Conservation (phyloP, 2,329 filamentous ascomycete species). For the Verruconis gallopava region DNA sequence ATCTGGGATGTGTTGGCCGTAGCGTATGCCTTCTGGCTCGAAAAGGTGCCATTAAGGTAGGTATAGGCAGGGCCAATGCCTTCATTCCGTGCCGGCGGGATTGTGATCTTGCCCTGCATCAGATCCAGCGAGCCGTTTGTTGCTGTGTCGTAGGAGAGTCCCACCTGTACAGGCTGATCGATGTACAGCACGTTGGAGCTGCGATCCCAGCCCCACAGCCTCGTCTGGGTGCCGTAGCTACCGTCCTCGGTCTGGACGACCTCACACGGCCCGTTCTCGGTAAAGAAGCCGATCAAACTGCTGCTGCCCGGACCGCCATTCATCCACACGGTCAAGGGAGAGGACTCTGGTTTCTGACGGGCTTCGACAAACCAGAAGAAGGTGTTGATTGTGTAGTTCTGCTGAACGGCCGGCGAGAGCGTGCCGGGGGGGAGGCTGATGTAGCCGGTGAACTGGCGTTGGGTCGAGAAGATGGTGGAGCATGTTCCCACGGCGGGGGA, state of each 20-base stretch:
- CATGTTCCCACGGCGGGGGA: conserved; percentile 47
- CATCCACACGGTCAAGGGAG: conserved; percentile 47
- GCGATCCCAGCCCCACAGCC: conserved; percentile 54
- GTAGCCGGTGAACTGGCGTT: conserved; percentile 61
- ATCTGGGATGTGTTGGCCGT: conserved; percentile 43
- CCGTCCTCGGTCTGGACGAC: conserved; percentile 30
- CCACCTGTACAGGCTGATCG: conserved; percentile 55
- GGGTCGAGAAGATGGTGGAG: conserved; percentile 48
- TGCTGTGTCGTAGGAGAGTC: conserved; percentile 52
- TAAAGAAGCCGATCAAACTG: conserved; percentile 52
- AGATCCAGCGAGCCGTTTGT: conserved; percentile 24
- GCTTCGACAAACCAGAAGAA: conserved; percentile 56
- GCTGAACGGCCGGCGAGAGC: conserved; percentile 32
- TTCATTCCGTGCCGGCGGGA: conserved; percentile 24
- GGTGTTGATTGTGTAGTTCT: conserved; percentile 46
- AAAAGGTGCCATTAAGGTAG: conserved; percentile 51
- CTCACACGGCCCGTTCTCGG: conserved; percentile 40
- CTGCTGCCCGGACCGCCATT: conserved; percentile 55
- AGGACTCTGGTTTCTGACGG: conserved; percentile 36
- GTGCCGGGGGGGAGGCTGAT: conserved; percentile 45
- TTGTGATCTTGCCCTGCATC: conserved; percentile 27
- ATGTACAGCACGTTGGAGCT: conserved; percentile 47
- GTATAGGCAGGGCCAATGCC: conserved; percentile 26
- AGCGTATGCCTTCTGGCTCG: conserved; percentile 35
- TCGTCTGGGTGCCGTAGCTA: conserved; percentile 40